These are phyloP conservation scores for Tympanopsis confertula DNA, from an alignment of 2,329 filamentous ascomycete species.

Conservation along the genomic window DNA sequence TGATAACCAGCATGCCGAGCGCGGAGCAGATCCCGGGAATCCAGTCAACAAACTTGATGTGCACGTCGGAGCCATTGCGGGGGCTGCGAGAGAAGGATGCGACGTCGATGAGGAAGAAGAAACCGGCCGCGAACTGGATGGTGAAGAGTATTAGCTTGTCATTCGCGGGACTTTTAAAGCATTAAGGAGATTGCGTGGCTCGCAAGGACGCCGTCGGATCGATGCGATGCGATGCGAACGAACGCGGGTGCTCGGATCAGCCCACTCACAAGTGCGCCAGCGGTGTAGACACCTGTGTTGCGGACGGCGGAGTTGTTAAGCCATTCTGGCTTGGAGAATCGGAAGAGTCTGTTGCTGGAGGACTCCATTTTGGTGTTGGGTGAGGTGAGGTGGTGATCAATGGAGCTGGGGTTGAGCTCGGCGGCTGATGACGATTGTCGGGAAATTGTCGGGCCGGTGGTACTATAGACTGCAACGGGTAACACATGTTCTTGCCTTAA, in stretches of 20 bases:
- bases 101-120: slow-evolving; percentile 60
- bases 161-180: background rate
- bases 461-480: no score
- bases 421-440: no score
- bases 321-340: slow-evolving; percentile 56
- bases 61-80: slow-evolving; percentile 47
- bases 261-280: slow-evolving; percentile 55
- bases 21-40: slow-evolving; percentile 60
- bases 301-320: slow-evolving; percentile 52
- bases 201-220: no score
- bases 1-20: slow-evolving; percentile 62
- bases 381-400: no score
- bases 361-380: slow-evolving; percentile 22
- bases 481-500: no score
- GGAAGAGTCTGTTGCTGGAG: slow-evolving; percentile 47
- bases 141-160: background rate
- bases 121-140: slow-evolving; percentile 52
- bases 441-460: no score
- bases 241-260: no score
- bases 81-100: slow-evolving; percentile 50
- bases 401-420: no score
- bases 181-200: no score
- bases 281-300: slow-evolving; percentile 53
- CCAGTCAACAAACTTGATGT: slow-evolving; percentile 63
- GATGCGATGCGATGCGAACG: no score